phyloP scores from a whole-genome alignment of 2,329 filamentous ascomycete species.

The Aspergillus pseudotamarii region DNA sequence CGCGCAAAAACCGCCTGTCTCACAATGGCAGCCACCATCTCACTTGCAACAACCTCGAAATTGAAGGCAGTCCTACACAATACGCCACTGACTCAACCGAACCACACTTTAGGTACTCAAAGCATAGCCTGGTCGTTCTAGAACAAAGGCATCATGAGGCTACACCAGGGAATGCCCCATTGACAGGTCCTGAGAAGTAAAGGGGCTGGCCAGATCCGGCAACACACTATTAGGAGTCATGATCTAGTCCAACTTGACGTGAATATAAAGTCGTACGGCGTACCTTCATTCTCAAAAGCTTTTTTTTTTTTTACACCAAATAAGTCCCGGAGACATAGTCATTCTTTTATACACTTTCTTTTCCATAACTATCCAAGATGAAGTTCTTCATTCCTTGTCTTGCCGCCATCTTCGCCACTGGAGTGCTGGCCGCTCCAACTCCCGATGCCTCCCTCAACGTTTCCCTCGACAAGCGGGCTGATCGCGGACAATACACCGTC shows the following conservation, averaged over 20 bases:
- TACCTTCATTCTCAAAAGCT: background rate
- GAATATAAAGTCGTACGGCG: background rate
- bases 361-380: background rate
- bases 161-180: background rate
- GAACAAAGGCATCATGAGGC: background rate
- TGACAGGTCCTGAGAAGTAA: too few relatives aligned
- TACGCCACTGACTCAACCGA: background rate
- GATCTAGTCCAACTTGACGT: background rate
- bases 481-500: background rate
- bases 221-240: background rate
- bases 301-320: background rate
- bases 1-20: background rate
- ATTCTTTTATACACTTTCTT: background rate
- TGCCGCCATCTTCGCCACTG: background rate
- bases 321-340: background rate
- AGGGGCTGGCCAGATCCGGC: background rate
- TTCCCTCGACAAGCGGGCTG: background rate
- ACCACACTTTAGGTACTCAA: background rate
- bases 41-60: background rate
- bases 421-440: slow-evolving; percentile 13
- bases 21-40: background rate
- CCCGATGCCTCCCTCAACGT: slow-evolving; percentile 24
- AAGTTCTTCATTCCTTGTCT: background rate
- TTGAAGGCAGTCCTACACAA: background rate
- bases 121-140: background rate